phyloP scores from a whole-genome alignment of 1,139 yeast species.

The Suhomyces wounanorum region DNA sequence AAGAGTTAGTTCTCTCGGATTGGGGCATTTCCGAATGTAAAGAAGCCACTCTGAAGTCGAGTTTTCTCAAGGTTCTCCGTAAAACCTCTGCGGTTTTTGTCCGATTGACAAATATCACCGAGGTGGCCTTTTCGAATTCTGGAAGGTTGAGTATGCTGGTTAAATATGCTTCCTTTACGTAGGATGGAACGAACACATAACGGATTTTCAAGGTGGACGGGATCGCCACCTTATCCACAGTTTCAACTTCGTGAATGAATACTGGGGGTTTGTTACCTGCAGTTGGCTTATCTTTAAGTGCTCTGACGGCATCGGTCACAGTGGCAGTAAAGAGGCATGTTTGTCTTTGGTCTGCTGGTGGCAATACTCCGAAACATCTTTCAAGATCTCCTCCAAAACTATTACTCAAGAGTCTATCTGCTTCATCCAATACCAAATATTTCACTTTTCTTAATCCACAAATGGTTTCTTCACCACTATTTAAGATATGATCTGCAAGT shows the following conservation, averaged over 20 bases:
- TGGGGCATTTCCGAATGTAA: slow-evolving; percentile 96
- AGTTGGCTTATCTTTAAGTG: slow-evolving; percentile 69
- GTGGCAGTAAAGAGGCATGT: slow-evolving; percentile 94
- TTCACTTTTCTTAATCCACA: slow-evolving; percentile 75
- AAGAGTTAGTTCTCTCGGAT: slow-evolving; percentile 81
- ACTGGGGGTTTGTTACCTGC: slow-evolving; percentile 65
- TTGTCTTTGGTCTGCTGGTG: slow-evolving; percentile 72
- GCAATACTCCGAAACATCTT: slow-evolving; percentile 70
- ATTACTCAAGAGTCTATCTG: slow-evolving; percentile 83
- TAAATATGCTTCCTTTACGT: slow-evolving; percentile 87
- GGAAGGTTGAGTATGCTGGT: slow-evolving; percentile 66
- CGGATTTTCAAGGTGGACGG: slow-evolving; percentile 70
- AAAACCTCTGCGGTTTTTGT: slow-evolving; percentile 87
- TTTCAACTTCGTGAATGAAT: slow-evolving; percentile 80
- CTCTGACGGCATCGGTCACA: slow-evolving; percentile 86
- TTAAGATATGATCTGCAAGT: slow-evolving; percentile 85
- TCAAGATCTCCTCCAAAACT: slow-evolving; percentile 81
- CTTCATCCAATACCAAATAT: slow-evolving; percentile 91
- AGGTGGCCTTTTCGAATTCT: slow-evolving; percentile 64
- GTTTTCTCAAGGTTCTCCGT: slow-evolving; percentile 68
- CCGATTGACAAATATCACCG: slow-evolving; percentile 87
- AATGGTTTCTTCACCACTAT: slow-evolving; percentile 87
- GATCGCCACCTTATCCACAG: slow-evolving; percentile 68
- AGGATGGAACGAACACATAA: slow-evolving; percentile 67
- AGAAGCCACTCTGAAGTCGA: slow-evolving; percentile 83